A percentile compares a stretch with the other conserved stretches of the same genome.
Evolutionary conservation across 257 asterid genomes (phyloP).

Genomic region (Ajuga chamaepitys): DNA sequence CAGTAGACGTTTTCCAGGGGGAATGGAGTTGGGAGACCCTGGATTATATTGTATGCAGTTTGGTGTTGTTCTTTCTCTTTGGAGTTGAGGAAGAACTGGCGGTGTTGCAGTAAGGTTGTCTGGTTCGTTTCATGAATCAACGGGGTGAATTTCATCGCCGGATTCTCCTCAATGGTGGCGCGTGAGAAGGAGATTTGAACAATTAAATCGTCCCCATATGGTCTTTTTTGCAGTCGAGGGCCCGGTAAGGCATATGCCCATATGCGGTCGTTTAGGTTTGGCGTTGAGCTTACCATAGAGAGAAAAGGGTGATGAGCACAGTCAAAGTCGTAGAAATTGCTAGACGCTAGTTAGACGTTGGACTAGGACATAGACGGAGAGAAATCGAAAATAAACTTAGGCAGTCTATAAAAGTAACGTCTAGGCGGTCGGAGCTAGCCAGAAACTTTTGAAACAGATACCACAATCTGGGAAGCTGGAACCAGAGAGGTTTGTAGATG

Average conservation of each 20-base stretch:
- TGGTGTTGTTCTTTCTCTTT: background rate
- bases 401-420: no score
- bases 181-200: background rate
- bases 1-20: constrained; percentile 6
- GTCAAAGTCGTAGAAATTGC: no score
- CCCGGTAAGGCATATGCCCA: background rate
- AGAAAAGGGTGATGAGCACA: no score
- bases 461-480: no score
- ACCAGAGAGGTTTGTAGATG: no score
- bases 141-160: background rate
- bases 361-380: no score
- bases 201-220: background rate
- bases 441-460: no score
- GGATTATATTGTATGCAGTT: background rate
- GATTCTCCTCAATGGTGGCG: background rate
- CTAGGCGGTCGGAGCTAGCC: no score
- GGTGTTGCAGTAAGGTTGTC: background rate
- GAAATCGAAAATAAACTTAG: no score
- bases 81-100: background rate
- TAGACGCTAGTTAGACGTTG: no score
- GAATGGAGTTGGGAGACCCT: background rate
- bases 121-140: no score
- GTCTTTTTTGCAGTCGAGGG: background rate
- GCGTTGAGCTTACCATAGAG: no score
- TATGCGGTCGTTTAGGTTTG: background rate